These are phyloP conservation scores for Pyricularia pennisetigena DNA, from an alignment of 2,329 filamentous ascomycete species.

Conservation along the genomic window DNA sequence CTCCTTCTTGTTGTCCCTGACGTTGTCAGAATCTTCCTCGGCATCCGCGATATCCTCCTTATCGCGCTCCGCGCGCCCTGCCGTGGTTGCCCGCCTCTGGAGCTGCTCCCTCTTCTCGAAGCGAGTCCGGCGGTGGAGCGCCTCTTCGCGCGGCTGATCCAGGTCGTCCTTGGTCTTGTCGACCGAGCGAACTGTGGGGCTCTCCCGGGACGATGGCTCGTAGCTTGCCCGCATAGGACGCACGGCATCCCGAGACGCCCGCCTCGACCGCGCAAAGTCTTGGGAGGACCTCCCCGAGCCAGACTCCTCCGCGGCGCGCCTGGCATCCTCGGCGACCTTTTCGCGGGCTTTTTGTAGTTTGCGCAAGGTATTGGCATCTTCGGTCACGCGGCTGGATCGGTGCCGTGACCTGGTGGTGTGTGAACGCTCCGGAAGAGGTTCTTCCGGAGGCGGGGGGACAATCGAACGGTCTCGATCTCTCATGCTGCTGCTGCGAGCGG, in stretches of 20 bases:
- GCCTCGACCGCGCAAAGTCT: neutral
- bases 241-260: neutral
- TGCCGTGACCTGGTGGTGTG: constrained; percentile 10
- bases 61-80: neutral
- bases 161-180: neutral
- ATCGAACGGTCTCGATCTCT: neutral
- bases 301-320: neutral
- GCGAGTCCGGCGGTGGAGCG: constrained; percentile 12
- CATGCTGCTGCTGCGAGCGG: constrained; percentile 6
- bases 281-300: neutral
- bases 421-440: constrained; percentile 12
- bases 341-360: constrained; percentile 3
- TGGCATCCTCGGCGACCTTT: constrained; percentile 2
- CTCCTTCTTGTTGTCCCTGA: constrained; percentile 4
- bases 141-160: constrained; percentile 7
- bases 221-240: neutral
- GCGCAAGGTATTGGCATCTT: constrained; percentile 7
- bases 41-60: neutral
- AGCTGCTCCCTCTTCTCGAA: constrained; percentile 10
- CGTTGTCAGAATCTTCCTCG: neutral
- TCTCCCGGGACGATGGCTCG: neutral
- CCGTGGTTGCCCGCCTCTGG: neutral
- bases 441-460: neutral
- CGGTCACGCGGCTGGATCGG: constrained; percentile 11
- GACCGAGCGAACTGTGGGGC: neutral